Evolutionary conservation across 805 yeast genomes (phyloP).

Genomic region (Metschnikowia henanensis): DNA sequence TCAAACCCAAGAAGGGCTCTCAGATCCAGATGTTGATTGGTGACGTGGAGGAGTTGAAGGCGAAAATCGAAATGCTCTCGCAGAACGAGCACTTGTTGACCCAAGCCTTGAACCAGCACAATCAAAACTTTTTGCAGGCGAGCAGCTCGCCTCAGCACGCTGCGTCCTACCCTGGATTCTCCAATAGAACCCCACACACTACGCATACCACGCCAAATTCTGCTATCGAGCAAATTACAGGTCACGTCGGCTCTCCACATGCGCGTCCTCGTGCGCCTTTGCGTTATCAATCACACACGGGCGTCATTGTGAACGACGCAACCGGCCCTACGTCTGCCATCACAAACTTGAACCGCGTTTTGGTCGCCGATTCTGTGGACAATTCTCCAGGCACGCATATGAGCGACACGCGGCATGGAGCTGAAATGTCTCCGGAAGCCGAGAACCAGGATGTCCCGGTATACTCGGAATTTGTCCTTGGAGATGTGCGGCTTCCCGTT

Average conservation of each 20-base stretch:
- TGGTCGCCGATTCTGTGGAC: slow-evolving; percentile 27
- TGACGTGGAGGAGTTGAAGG: slow-evolving; percentile 79
- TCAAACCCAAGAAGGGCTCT: slow-evolving; percentile 88
- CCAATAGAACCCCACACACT: slow-evolving; percentile 5
- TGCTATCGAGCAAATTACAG: slow-evolving; percentile 18
- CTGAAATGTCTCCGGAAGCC: slow-evolving; percentile 9
- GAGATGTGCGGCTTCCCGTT: slow-evolving; percentile 68
- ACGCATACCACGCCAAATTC: slow-evolving; percentile 14
- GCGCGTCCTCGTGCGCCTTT: background rate
- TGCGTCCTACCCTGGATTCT: slow-evolving; percentile 8
- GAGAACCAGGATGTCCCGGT: slow-evolving; percentile 25
- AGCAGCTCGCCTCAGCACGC: slow-evolving; percentile 10
- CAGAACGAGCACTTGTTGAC: slow-evolving; percentile 69
- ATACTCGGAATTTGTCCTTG: slow-evolving; percentile 64
- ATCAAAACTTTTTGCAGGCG: slow-evolving; percentile 25
- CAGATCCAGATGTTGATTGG: slow-evolving; percentile 82
- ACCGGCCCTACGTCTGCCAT: slow-evolving; percentile 14
- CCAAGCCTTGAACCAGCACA: slow-evolving; percentile 54
- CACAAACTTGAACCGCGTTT: slow-evolving; percentile 20
- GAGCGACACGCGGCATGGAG: slow-evolving; percentile 7
- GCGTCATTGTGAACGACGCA: slow-evolving; percentile 13
- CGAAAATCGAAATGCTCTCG: slow-evolving; percentile 63
- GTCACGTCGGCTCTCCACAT: slow-evolving; percentile 10
- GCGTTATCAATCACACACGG: background rate
- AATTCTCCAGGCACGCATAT: slow-evolving; percentile 29